Percentiles rank a stretch among this genome's conserved stretches.
Evolutionary conservation across 2,329 filamentous ascomycete genomes (phyloP).

Genomic region (Claviceps sorghi): DNA sequence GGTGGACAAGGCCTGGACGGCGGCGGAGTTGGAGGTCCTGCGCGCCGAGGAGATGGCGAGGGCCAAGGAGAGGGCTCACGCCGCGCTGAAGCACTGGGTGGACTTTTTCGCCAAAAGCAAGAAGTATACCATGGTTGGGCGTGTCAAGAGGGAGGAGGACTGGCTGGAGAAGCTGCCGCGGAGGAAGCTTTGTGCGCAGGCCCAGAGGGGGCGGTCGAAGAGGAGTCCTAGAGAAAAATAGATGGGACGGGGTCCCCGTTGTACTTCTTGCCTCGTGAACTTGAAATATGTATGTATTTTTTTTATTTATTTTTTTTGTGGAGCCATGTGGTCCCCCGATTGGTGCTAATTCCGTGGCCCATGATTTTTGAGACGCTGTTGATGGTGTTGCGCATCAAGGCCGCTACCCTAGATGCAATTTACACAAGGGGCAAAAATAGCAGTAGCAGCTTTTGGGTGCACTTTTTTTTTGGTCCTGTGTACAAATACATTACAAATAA

Average conservation of each 20-base stretch:
- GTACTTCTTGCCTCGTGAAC: no score
- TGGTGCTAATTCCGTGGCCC: not conserved
- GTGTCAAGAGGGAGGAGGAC: constrained; percentile 45
- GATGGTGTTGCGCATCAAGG: not conserved
- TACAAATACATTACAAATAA: no score
- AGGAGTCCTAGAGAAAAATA: constrained; percentile 23
- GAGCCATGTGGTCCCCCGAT: not conserved
- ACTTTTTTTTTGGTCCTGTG: no score
- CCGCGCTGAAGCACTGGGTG: constrained; percentile 66
- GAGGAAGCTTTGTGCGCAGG: constrained; percentile 55
- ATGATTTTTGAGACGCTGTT: not conserved
- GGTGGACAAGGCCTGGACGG: constrained; percentile 44
- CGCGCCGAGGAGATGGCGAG: constrained; percentile 48
- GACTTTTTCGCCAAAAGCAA: constrained; percentile 65
- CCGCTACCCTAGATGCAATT: no score
- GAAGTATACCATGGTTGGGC: constrained; percentile 71
- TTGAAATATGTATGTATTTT: no score
- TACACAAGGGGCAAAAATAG: no score
- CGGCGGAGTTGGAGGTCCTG: constrained; percentile 36
- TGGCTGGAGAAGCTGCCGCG: constrained; percentile 49
- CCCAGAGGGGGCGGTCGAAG: constrained; percentile 41
- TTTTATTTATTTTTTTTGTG: no score
- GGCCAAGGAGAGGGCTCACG: constrained; percentile 50
- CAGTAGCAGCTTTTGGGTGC: no score
- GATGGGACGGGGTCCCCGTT: not conserved